These are phyloP conservation scores for Phytophthora tentaculata DNA, from an alignment of 352 stramenopile genomes.

Conservation along the genomic window DNA sequence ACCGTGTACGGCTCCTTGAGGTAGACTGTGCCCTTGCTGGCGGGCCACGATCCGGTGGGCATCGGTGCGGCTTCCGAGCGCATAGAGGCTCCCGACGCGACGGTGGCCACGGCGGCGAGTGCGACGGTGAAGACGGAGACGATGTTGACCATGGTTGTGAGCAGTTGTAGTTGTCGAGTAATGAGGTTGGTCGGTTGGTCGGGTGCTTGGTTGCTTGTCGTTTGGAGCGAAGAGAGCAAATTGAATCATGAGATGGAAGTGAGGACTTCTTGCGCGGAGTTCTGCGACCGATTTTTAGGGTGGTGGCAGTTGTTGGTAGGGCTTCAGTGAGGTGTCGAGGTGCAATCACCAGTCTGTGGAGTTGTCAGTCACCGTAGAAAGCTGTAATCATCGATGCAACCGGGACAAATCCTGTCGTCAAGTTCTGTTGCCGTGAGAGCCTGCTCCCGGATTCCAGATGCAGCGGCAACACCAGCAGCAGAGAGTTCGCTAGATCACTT, in stretches of 20 bases:
- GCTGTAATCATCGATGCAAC: conserved; percentile 5
- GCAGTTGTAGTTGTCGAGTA: background rate
- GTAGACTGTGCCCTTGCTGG: conserved; percentile 27
- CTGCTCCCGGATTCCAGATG: conserved; percentile 20
- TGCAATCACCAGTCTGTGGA: conserved; percentile 10
- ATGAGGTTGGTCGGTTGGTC: background rate
- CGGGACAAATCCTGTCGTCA: conserved; percentile 22
- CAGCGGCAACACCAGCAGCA: conserved; percentile 1
- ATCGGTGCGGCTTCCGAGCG: conserved; percentile 27
- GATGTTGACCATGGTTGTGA: conserved; percentile 20
- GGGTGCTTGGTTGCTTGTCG: conserved; percentile 8
- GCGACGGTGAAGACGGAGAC: conserved; percentile 14
- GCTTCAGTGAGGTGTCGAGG: conserved; percentile 1
- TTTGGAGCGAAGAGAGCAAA: conserved; percentile 16
- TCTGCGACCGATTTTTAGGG: background rate
- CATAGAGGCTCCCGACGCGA: conserved; percentile 25
- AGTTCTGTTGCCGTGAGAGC: conserved; percentile 10
- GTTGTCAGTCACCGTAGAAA: background rate
- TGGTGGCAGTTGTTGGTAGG: background rate
- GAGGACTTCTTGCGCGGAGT: background rate
- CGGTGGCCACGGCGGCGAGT: conserved; percentile 10
- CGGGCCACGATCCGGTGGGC: conserved; percentile 33
- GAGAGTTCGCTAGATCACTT: conserved; percentile 11
- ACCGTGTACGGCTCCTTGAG: conserved; percentile 35
- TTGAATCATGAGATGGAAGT: conserved; percentile 16